Evolutionary conservation across 371 early-diverging fungal genomes (phyloP).

Genomic region (Thermomucor indicae-seudaticae): DNA sequence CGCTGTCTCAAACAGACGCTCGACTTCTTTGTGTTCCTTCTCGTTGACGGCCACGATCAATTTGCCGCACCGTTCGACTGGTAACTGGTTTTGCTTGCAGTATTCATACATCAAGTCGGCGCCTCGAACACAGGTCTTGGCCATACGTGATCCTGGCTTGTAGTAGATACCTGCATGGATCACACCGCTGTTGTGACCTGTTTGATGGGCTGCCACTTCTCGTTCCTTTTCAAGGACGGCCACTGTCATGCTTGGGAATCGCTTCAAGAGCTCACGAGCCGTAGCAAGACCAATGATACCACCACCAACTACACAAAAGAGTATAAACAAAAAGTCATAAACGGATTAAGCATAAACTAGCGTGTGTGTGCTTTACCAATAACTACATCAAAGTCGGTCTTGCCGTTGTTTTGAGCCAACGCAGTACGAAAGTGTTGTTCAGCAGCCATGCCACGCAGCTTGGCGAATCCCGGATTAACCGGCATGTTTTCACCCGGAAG

Average conservation of each 20-base stretch:
- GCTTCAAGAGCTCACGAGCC: slow-evolving; percentile 43
- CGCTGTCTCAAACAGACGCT: slow-evolving; percentile 34
- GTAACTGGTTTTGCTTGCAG: slow-evolving; percentile 44
- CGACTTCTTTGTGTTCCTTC: slow-evolving; percentile 42
- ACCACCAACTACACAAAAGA: slow-evolving; percentile 13
- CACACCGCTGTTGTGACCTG: slow-evolving; percentile 49
- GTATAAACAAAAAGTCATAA: not conserved
- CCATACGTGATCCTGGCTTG: slow-evolving; percentile 48
- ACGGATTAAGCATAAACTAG: too few species aligned
- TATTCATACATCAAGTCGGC: slow-evolving; percentile 48
- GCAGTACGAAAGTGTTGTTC: slow-evolving; percentile 42
- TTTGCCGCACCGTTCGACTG: slow-evolving; percentile 48
- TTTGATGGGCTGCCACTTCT: slow-evolving; percentile 48
- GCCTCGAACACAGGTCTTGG: slow-evolving; percentile 44
- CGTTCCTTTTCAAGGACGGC: slow-evolving; percentile 47
- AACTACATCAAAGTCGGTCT: slow-evolving; percentile 46
- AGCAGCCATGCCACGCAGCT: slow-evolving; percentile 40
- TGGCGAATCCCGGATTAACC: slow-evolving; percentile 40
- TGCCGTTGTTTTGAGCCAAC: slow-evolving; percentile 34
- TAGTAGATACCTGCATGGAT: slow-evolving; percentile 51
- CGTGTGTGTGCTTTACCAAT: slow-evolving; percentile 37
- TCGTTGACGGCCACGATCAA: slow-evolving; percentile 43
- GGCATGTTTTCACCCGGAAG: slow-evolving; percentile 46
- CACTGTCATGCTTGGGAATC: slow-evolving; percentile 44
- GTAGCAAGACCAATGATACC: slow-evolving; percentile 43